Conservation (phyloP, 1,284 basidiomycete genomes). For the Cystobasidium sp. region DNA sequence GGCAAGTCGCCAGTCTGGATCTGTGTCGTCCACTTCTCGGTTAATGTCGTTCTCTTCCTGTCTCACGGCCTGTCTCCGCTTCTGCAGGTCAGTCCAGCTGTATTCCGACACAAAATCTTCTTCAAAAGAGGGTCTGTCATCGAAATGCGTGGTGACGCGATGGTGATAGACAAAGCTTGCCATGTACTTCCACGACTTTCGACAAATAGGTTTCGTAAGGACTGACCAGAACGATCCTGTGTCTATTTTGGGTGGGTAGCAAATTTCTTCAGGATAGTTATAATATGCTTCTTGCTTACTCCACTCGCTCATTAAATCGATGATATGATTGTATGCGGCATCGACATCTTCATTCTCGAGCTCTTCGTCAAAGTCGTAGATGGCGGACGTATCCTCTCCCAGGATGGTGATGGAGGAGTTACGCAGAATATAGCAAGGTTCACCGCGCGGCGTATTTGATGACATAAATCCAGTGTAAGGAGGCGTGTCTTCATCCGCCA, state of each 20-base stretch:
- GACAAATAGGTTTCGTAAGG: not conserved
- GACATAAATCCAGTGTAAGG: not conserved
- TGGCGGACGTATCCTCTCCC: not conserved
- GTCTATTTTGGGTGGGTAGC: conserved; percentile 9
- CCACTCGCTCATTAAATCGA: not conserved
- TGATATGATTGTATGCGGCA: not conserved
- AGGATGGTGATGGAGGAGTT: not conserved
- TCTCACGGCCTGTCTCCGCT: not conserved
- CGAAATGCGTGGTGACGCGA: conserved; percentile 5
- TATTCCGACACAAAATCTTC: conserved; percentile 10
- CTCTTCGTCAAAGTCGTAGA: conserved; percentile 2
- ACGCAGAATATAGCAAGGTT: not conserved
- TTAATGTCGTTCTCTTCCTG: not conserved
- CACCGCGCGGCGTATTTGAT: not conserved
- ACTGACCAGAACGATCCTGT: conserved; percentile 6
- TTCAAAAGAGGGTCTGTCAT: conserved; percentile 1
- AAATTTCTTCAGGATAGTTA: conserved; percentile 11
- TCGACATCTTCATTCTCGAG: conserved; percentile 1
- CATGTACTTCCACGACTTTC: not conserved
- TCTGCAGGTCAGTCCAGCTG: conserved; percentile 9
- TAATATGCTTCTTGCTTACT: not conserved
- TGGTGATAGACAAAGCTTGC: not conserved
- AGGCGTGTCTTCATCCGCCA: not conserved
- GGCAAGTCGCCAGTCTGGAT: not conserved
- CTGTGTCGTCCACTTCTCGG: not conserved